Percentiles rank a stretch among this genome's conserved stretches.
phyloP scores from a whole-genome alignment of 2,329 filamentous ascomycete species.

The Diaporthe helianthi region DNA sequence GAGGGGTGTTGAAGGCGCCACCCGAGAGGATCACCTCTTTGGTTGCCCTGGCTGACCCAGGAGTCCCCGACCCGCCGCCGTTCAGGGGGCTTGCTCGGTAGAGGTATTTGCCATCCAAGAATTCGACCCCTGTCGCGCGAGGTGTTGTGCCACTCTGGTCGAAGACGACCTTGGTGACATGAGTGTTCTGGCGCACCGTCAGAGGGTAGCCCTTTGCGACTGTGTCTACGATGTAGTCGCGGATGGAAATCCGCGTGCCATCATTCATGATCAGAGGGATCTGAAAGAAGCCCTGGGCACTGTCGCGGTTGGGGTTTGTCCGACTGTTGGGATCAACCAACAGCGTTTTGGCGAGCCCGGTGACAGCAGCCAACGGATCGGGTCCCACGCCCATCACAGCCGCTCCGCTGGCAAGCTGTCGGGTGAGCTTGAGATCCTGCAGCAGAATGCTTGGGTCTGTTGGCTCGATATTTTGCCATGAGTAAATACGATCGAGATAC shows the following conservation, averaged over 20 bases:
- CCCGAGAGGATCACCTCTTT: constrained; percentile 58
- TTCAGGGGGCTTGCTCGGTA: constrained; percentile 50
- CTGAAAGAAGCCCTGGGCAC: constrained; percentile 58
- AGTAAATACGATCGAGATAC: constrained; percentile 2
- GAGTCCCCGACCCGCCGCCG: constrained; percentile 40
- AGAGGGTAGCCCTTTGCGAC: constrained; percentile 48
- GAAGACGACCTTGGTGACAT: constrained; percentile 44
- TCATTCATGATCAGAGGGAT: constrained; percentile 54
- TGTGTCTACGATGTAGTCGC: constrained; percentile 38
- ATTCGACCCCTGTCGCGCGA: constrained; percentile 41
- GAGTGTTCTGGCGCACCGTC: constrained; percentile 43
- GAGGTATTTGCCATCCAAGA: constrained; percentile 45
- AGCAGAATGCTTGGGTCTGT: constrained; percentile 59
- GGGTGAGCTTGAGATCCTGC: constrained; percentile 60
- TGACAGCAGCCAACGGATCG: constrained; percentile 44
- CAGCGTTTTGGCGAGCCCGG: constrained; percentile 56
- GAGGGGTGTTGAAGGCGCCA: constrained; percentile 61
- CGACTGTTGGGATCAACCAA: constrained; percentile 54
- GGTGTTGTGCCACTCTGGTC: constrained; percentile 32
- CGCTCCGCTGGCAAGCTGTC: constrained; percentile 57
- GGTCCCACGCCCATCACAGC: constrained; percentile 54
- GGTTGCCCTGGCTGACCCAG: constrained; percentile 45
- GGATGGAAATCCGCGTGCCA: constrained; percentile 15
- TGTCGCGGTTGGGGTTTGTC: constrained; percentile 49
- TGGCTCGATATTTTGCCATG: constrained; percentile 48